Percentiles rank a stretch among this genome's conserved stretches.
Conservation (phyloP, 805 yeast genomes). For the Wickerhamiella qilinensis region DNA sequence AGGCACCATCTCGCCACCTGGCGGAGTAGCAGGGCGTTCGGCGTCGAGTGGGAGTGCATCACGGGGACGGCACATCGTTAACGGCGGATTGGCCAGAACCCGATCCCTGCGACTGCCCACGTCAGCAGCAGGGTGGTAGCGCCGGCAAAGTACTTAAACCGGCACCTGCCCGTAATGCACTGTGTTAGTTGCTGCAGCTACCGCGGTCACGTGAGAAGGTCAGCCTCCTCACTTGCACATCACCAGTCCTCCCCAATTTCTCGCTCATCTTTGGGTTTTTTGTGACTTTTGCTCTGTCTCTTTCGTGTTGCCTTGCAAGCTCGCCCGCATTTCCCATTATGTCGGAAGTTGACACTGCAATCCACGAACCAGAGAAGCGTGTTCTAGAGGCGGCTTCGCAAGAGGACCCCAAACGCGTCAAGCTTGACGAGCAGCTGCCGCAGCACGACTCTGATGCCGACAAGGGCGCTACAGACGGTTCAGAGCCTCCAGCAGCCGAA, state of each 20-base stretch:
- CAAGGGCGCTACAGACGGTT: background rate
- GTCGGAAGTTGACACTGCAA: background rate
- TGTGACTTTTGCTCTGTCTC: background rate
- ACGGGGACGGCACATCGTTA: background rate
- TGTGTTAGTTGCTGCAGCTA: background rate
- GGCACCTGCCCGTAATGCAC: background rate
- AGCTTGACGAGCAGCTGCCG: background rate
- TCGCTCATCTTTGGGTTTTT: background rate
- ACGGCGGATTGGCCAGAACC: background rate
- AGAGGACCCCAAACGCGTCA: constrained; percentile 1
- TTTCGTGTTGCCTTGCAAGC: too few relatives aligned
- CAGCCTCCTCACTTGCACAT: background rate
- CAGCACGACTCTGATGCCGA: background rate
- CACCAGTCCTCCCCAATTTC: background rate
- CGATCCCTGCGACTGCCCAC: background rate
- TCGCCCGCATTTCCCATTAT: background rate
- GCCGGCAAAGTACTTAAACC: background rate
- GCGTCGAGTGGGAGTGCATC: background rate
- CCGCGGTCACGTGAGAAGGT: background rate
- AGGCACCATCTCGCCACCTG: background rate
- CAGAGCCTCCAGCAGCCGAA: background rate
- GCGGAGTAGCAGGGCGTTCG: background rate
- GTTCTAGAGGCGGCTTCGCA: background rate
- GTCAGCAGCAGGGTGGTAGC: background rate
- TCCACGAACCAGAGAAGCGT: constrained; percentile 1